Evolutionary conservation across 768 basidiomycete species (phyloP), one percentile per base, ranked within the genome.

Genomic region (Leccinellum rugosiceps): DNA sequence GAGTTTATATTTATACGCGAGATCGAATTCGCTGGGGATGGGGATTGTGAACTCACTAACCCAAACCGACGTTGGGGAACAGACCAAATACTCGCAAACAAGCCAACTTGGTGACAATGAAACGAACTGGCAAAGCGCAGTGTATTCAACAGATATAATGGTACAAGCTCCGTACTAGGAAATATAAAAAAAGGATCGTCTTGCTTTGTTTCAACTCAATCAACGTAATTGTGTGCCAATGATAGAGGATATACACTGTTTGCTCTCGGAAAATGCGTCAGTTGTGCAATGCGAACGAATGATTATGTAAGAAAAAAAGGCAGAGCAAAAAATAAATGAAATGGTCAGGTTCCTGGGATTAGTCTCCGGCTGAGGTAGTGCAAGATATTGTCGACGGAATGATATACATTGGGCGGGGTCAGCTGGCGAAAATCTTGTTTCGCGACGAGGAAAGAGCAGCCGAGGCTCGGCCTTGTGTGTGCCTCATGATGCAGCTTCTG

Each of bases 21-120:
- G 35, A 19, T 55, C 51, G 53, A 66, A 74, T 66, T 41, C 60
- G 50, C 65, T 72, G 71, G 71, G 70, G 67, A 23, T 53, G 10
- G 38, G 38, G 38, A 41, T 19, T 19, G 57, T 58, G 14, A 32
- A 52, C 45, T 28, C 23, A 52, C 49, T 25, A 52, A 44, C 30
- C 21, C 56, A 21, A 49, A 35, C 30, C 10, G 13, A 23, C 53
- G 52, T 72, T 72, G 71, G 71, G 71, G 44, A 19, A 30, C 4
- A 14, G 11, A 15, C 46, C 55, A 71, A 69, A 72, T 26, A 72
- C 10, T 6, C n/a, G 26, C 57, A 71, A 70, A 70, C 14, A 66
- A 31, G 3, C 17, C 25, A 32, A 17, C 23, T 25, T 3, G 7
- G 50, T 50, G 50, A 32, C 50, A 34, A 28, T 25, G 31, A 7